phyloP scores from a whole-genome alignment of 169 alveolate species.

The Toxoplasma gondii region DNA sequence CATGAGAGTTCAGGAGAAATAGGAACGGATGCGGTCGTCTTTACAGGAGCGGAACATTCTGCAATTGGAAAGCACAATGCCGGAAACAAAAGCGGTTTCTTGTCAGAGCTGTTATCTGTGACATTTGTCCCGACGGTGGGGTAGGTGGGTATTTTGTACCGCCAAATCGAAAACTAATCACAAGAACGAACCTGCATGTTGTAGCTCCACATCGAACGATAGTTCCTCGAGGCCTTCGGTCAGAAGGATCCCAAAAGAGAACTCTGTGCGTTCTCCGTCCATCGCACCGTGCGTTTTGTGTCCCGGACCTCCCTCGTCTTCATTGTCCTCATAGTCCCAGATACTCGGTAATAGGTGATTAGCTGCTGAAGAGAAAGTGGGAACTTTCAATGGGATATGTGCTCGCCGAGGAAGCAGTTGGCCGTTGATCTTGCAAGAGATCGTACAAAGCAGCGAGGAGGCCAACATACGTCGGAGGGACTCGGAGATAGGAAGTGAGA shows the following conservation, averaged over 20 bases:
- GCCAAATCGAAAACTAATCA: too few species aligned
- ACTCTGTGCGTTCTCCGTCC: not conserved
- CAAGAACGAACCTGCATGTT: conserved; percentile 25
- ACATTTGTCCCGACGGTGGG: too few species aligned
- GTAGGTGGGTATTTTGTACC: too few species aligned
- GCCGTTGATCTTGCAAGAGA: conserved; percentile 32
- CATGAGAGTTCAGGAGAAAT: conserved; percentile 16
- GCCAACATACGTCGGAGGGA: conserved; percentile 6
- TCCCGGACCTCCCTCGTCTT: not conserved
- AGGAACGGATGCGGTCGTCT: conserved; percentile 8
- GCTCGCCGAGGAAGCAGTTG: not conserved
- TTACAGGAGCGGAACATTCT: not conserved
- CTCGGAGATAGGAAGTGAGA: not conserved
- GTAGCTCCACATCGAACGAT: conserved; percentile 4
- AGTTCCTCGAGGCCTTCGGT: not conserved
- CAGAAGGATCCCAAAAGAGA: not conserved
- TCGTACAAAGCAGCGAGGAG: not conserved
- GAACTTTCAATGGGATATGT: conserved; percentile 1
- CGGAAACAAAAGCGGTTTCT: too few species aligned
- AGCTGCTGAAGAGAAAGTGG: conserved; percentile 14
- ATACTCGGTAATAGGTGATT: not conserved
- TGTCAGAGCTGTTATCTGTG: too few species aligned
- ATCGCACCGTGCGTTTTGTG: not conserved
- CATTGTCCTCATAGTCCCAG: not conserved
- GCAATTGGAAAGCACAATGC: not conserved